Evolutionary conservation across 164 flowering plant genomes (phyloP), one percentile per base, ranked within the genome.

Genomic region (Magnolia officinalis): DNA sequence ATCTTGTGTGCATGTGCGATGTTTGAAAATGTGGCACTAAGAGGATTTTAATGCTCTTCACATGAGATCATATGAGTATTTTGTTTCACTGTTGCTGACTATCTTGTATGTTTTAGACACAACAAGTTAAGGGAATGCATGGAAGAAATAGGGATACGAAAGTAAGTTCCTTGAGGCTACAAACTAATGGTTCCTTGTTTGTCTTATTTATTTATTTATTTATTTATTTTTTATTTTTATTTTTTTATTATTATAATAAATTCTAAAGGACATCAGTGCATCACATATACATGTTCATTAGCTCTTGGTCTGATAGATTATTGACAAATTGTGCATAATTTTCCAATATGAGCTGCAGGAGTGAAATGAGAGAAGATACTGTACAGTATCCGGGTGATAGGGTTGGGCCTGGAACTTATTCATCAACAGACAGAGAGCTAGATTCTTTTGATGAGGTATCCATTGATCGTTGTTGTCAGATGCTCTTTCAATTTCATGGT

Each of bases 401-500:
- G 72, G 75, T 51, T 71, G 81, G 67, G 70, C 71, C 86, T 66
- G 82, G 74, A 82, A 70, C 72, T 71, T 20, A 64, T 76, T 79
- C 82, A 68, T 58, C 81, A 21, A 49, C 73, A 65, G 81, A 75
- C 73, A 85, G 74, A 78, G 90, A 87, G 50, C 63, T 86, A 72
- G 89, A 88, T 80, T 89, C 95, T 63, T 89, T 95, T 86, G 96
- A 95, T 81, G 85, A 90, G 96, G 98, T 92, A 77, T 31, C 26
- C 19, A 50, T 20, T n/a, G 37, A 63, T 49, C 23, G 29, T 49
- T 49, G 55, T 10, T 18, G 8, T n/a, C 24, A 4, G 24, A 64
- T 64, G 9, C 67, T 20, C 24, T 64, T 64, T 6, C 24, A 64
- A 8, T 29, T 61, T 21, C 16, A 55, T 55, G 8, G 61, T 16